Evolutionary conservation across 805 yeast genomes (phyloP).

Genomic region (Kodamaea leandrae): DNA sequence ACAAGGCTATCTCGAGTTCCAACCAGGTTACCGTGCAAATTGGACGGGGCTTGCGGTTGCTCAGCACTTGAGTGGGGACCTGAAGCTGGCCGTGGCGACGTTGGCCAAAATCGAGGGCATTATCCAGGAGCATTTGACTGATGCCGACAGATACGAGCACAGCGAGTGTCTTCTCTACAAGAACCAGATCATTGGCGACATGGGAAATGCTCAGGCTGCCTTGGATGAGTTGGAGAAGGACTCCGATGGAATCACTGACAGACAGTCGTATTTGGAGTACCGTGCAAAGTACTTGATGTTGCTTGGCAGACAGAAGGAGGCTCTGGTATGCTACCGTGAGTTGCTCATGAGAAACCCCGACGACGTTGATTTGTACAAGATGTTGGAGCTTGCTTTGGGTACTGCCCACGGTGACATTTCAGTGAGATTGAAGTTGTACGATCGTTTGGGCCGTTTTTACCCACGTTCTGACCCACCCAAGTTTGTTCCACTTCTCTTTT

Average conservation of each 20-base stretch:
- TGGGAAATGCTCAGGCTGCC: constrained; percentile 65
- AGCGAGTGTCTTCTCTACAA: constrained; percentile 79
- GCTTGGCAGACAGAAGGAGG: constrained; percentile 57
- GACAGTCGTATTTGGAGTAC: constrained; percentile 59
- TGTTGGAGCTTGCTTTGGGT: constrained; percentile 65
- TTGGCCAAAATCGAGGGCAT: constrained; percentile 73
- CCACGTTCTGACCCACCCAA: constrained; percentile 83
- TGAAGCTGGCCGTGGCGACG: constrained; percentile 65
- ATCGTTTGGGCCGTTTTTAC: constrained; percentile 62
- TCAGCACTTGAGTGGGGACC: constrained; percentile 70
- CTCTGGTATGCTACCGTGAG: constrained; percentile 64
- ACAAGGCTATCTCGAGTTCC: constrained; percentile 63
- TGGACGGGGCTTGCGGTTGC: constrained; percentile 91
- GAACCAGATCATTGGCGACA: constrained; percentile 58
- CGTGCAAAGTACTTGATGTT: constrained; percentile 62
- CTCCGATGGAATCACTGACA: constrained; percentile 52
- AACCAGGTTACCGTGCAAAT: constrained; percentile 81
- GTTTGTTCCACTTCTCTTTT: constrained; percentile 72
- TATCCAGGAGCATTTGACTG: constrained; percentile 64
- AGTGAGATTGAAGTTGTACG: constrained; percentile 59
- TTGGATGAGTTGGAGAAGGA: constrained; percentile 55
- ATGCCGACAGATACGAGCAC: constrained; percentile 68
- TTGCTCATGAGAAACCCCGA: constrained; percentile 87
- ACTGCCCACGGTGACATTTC: constrained; percentile 43
- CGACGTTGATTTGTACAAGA: constrained; percentile 58